Percentiles rank a stretch among this genome's conserved stretches.
phyloP scores from a whole-genome alignment of 2,329 filamentous ascomycete genomes.

The Myriangium duriaei region DNA sequence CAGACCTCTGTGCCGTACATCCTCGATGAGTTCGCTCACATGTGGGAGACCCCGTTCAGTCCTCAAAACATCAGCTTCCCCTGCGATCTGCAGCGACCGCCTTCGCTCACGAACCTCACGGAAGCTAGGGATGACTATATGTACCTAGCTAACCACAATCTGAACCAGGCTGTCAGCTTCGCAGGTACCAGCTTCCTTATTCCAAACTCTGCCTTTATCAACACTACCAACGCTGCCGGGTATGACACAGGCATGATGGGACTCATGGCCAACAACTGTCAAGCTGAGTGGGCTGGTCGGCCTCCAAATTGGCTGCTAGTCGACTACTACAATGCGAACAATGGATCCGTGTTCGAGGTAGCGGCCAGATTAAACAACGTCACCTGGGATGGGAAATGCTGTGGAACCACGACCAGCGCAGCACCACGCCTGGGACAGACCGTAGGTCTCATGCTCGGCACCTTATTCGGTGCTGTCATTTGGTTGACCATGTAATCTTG shows the following conservation, averaged over 20 bases:
- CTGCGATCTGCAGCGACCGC: slow-evolving; percentile 66
- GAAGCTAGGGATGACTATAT: slow-evolving; percentile 45
- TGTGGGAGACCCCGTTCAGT: slow-evolving; percentile 87
- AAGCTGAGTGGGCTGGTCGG: slow-evolving; percentile 40
- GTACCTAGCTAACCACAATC: slow-evolving; percentile 83
- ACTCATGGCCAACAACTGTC: slow-evolving; percentile 50
- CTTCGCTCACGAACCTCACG: slow-evolving; percentile 43
- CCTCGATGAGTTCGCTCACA: slow-evolving; percentile 72
- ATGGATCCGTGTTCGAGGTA: slow-evolving; percentile 66
- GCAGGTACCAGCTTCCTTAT: slow-evolving; percentile 53
- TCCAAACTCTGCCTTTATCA: slow-evolving; percentile 57
- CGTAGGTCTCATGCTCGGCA: too few species aligned
- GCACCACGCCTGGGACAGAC: too few species aligned
- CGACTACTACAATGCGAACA: slow-evolving; percentile 64
- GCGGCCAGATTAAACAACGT: slow-evolving; percentile 61
- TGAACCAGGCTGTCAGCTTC: slow-evolving; percentile 65
- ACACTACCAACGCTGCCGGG: slow-evolving; percentile 55
- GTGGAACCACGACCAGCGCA: slow-evolving; percentile 28
- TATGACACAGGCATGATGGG: slow-evolving; percentile 55
- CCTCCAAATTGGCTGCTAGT: slow-evolving; percentile 70
- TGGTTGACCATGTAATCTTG: too few species aligned
- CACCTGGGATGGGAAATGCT: slow-evolving; percentile 49
- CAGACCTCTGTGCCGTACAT: slow-evolving; percentile 70
- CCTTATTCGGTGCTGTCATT: too few species aligned
- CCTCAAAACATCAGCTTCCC: slow-evolving; percentile 58